Evolutionary conservation across 2,329 filamentous ascomycete species (phyloP).

Genomic region (Sporothrix inflata): DNA sequence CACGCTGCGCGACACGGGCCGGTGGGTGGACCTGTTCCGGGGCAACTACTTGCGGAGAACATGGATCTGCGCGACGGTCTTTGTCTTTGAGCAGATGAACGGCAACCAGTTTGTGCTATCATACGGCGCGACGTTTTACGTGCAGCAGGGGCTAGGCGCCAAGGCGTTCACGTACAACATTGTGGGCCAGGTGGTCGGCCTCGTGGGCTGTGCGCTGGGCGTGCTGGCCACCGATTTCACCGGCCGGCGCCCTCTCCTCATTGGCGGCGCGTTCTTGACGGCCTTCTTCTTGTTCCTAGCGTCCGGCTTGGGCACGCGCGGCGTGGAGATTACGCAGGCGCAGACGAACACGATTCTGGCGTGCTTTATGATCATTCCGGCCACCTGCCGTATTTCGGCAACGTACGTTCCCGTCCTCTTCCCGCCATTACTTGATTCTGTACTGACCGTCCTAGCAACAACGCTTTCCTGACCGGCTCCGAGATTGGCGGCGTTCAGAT

Average conservation of each 20-base stretch:
- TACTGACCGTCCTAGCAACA: conserved; percentile 18
- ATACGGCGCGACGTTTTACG: conserved; percentile 32
- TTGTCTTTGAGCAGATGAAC: conserved; percentile 33
- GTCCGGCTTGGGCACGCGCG: conserved; percentile 21
- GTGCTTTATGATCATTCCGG: conserved; percentile 31
- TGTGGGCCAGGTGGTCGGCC: conserved; percentile 30
- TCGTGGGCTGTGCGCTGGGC: conserved; percentile 26
- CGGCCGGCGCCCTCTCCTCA: conserved; percentile 28
- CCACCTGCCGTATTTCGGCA: conserved; percentile 29
- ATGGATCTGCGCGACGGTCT: conserved; percentile 32
- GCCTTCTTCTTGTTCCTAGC: conserved; percentile 30
- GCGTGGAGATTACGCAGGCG: conserved; percentile 12
- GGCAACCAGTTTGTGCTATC: conserved; percentile 34
- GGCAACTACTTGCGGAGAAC: conserved; percentile 32
- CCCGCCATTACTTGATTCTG: no score
- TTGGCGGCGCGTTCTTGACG: conserved; percentile 17
- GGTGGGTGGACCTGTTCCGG: conserved; percentile 30
- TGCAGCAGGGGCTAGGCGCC: conserved; percentile 31
- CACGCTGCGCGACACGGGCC: conserved; percentile 8
- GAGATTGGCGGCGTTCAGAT: conserved; percentile 31
- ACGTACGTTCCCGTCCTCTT: not conserved
- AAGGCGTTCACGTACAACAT: conserved; percentile 33
- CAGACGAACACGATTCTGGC: conserved; percentile 30
- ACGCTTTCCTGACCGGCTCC: conserved; percentile 28
- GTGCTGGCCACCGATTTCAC: conserved; percentile 23